A percentile compares a stretch with the other conserved stretches of the same genome.
Conservation (phyloP, 2,329 filamentous ascomycete species). For the Lecanosticta acicola region DNA sequence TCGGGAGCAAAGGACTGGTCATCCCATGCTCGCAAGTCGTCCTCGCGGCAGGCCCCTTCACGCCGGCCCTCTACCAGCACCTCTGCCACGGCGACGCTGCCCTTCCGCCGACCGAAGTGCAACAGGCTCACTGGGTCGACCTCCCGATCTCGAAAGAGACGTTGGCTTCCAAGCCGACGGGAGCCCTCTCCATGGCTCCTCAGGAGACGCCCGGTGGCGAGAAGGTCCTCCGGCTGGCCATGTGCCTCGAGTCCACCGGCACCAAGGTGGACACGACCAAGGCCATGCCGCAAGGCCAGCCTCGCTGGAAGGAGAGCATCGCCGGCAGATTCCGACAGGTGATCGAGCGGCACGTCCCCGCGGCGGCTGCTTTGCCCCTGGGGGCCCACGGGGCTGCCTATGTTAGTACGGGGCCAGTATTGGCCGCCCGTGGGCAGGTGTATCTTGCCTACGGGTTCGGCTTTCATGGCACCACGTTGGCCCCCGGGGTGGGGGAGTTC, state of each 20-base stretch:
- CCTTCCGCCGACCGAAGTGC: constrained; percentile 10
- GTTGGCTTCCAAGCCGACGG: constrained; percentile 1
- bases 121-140: constrained; percentile 2
- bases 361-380: not conserved
- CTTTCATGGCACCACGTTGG: constrained; percentile 19
- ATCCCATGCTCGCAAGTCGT: constrained; percentile 19
- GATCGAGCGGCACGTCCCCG: constrained; percentile 1
- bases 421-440: constrained; percentile 9
- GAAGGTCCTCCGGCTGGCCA: not conserved
- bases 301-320: not conserved
- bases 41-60: constrained; percentile 22
- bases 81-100: constrained; percentile 3
- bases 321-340: not conserved
- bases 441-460: constrained; percentile 24
- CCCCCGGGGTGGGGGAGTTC: constrained; percentile 12
- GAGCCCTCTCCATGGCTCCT: constrained; percentile 2
- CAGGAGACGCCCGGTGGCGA: constrained; percentile 1
- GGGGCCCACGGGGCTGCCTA: constrained; percentile 1
- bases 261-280: not conserved
- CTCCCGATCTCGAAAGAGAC: not conserved
- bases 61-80: constrained; percentile 10
- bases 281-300: not conserved
- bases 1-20: not conserved
- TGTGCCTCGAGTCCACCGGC: not conserved
- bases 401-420: constrained; percentile 17